Conservation (phyloP, 805 yeast genomes). For the Schizosaccharomyces octosporus region DNA sequence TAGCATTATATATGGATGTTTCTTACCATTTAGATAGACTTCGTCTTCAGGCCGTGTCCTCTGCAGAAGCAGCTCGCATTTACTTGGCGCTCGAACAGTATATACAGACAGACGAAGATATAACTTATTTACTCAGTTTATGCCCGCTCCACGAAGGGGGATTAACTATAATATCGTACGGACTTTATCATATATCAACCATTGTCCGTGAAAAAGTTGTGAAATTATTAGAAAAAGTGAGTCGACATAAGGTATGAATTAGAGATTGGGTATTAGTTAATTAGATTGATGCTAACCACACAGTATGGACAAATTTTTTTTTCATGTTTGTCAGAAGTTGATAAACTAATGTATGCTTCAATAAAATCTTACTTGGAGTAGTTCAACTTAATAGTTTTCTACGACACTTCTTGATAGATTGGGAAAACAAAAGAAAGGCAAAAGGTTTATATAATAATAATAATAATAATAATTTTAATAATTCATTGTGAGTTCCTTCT, state of each 20-base stretch:
- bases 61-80: neutral
- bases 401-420: too few relatives aligned
- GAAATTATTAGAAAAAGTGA: neutral
- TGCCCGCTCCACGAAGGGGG: neutral
- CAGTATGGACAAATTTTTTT: neutral
- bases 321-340: too few relatives aligned
- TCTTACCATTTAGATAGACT: neutral
- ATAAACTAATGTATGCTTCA: too few relatives aligned
- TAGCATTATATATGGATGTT: neutral
- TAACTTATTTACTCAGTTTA: neutral
- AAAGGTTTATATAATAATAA: too few relatives aligned
- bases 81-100: neutral
- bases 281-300: too few relatives aligned
- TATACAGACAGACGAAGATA: neutral
- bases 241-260: neutral
- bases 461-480: too few relatives aligned
- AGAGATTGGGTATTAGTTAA: too few relatives aligned
- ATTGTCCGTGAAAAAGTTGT: neutral
- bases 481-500: too few relatives aligned
- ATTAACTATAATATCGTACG: neutral
- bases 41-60: neutral
- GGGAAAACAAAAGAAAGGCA: too few relatives aligned
- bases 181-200: neutral
- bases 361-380: too few relatives aligned
- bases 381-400: too few relatives aligned